Conservation (phyloP, 345 rosid species). For the Corchorus capsularis region DNA sequence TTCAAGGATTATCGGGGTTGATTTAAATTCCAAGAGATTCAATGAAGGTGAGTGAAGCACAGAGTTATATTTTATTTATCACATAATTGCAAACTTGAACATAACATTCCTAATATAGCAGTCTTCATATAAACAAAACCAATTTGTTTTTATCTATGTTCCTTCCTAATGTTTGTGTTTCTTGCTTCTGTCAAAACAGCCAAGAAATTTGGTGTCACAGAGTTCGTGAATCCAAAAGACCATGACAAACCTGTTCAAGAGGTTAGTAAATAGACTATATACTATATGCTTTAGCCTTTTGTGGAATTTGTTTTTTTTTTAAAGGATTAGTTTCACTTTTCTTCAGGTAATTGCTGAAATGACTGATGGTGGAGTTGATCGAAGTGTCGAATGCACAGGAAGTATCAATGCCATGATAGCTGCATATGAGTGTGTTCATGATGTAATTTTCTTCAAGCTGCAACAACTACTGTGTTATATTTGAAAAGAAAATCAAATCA, state of each 20-base stretch:
- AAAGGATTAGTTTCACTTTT: no score
- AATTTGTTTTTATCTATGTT: no score
- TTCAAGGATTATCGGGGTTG: conserved; percentile 47
- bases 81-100: no score
- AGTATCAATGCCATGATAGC: conserved; percentile 46
- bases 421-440: conserved; percentile 52
- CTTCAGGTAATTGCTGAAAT: conserved; percentile 41
- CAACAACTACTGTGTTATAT: no score
- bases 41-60: conserved; percentile 12
- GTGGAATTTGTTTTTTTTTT: not conserved
- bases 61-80: no score
- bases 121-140: no score
- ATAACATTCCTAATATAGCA: no score
- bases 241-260: conserved; percentile 45
- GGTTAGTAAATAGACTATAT: conserved; percentile 17
- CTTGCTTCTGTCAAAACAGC: conserved; percentile 26
- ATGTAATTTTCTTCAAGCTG: conserved; percentile 25
- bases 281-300: no score
- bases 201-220: conserved; percentile 46
- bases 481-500: not conserved
- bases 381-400: conserved; percentile 48
- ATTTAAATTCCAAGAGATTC: conserved; percentile 35
- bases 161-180: not conserved
- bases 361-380: conserved; percentile 46
- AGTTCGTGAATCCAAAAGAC: conserved; percentile 51